Percentiles rank a stretch among this genome's conserved stretches.
Conservation (phyloP, 2,329 filamentous ascomycete genomes). For the Fusarium odoratissimum region DNA sequence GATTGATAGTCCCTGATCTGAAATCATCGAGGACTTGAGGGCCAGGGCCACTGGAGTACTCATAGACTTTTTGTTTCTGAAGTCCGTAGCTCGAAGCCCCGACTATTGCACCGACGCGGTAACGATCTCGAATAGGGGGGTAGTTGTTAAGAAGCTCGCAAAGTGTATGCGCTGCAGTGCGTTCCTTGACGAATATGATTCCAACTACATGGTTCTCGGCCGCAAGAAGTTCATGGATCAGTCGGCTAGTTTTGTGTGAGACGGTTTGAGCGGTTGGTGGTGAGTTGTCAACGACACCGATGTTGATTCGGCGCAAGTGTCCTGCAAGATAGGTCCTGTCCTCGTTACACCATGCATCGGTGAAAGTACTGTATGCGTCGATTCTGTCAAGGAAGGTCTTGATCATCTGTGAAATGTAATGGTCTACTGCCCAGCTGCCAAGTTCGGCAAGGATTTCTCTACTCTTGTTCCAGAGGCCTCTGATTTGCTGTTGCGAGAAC, state of each 20-base stretch:
- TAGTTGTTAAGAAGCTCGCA: constrained; percentile 66
- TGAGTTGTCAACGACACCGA: constrained; percentile 8
- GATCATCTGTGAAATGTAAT: constrained; percentile 68
- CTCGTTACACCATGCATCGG: constrained; percentile 57
- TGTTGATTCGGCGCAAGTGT: constrained; percentile 54
- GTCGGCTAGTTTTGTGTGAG: constrained; percentile 67
- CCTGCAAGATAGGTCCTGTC: constrained; percentile 68
- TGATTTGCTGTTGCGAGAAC: constrained; percentile 66
- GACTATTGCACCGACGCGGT: constrained; percentile 65
- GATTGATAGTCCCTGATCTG: constrained; percentile 63
- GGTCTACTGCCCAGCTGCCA: constrained; percentile 76
- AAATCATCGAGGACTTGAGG: constrained; percentile 59
- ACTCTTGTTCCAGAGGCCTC: constrained; percentile 62
- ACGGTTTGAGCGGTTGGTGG: constrained; percentile 48
- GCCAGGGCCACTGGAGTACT: constrained; percentile 49
- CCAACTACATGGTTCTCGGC: constrained; percentile 60
- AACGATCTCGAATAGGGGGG: constrained; percentile 58
- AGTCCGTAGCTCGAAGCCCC: constrained; percentile 59
- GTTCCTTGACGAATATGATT: constrained; percentile 75
- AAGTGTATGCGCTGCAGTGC: constrained; percentile 70
- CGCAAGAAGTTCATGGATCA: constrained; percentile 64
- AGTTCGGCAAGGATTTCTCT: constrained; percentile 66
- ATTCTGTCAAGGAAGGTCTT: constrained; percentile 46
- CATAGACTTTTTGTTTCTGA: constrained; percentile 56
- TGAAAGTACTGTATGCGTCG: constrained; percentile 36